A percentile compares a stretch with the other conserved stretches of the same genome.
These are phyloP conservation scores for Nicotiana tomentosiformis DNA, from an alignment of 257 asterid species.

Conservation along the genomic window DNA sequence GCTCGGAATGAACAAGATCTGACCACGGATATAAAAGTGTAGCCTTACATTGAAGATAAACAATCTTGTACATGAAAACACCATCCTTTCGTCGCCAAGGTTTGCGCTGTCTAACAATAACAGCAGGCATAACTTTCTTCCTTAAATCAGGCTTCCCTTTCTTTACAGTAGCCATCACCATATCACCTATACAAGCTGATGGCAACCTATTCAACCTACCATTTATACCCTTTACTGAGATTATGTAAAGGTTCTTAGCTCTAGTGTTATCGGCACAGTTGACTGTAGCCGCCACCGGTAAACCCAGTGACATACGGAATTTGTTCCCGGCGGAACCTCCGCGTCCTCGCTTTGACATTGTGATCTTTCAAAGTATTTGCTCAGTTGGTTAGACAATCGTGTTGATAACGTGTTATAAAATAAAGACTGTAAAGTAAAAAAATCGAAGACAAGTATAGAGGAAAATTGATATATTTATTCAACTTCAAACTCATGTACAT, in stretches of 20 bases:
- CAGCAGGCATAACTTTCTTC: constrained; percentile 73
- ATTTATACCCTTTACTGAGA: constrained; percentile 57
- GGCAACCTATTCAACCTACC: constrained; percentile 58
- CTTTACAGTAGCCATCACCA: constrained; percentile 74
- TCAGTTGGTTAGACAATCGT: too few species aligned
- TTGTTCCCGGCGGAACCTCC: constrained; percentile 69
- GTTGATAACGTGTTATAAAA: too few species aligned
- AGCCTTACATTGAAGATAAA: too few species aligned
- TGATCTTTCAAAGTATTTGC: too few species aligned
- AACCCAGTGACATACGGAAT: constrained; percentile 58
- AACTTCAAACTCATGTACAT: too few species aligned
- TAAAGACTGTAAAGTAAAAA: too few species aligned
- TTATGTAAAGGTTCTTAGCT: constrained; percentile 51
- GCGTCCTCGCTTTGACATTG: constrained; percentile 26
- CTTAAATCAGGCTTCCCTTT: constrained; percentile 66
- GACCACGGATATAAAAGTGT: too few species aligned
- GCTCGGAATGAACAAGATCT: too few species aligned
- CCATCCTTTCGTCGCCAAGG: constrained; percentile 70
- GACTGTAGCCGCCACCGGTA: constrained; percentile 69
- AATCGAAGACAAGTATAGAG: too few species aligned
- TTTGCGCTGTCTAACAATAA: constrained; percentile 54
- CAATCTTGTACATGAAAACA: constrained; percentile 38
- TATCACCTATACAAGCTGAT: constrained; percentile 65
- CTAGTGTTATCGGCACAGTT: constrained; percentile 57
- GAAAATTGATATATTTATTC: too few species aligned